phyloP scores from a whole-genome alignment of 495 filamentous ascomycete genomes.

The Neurospora sp. region DNA sequence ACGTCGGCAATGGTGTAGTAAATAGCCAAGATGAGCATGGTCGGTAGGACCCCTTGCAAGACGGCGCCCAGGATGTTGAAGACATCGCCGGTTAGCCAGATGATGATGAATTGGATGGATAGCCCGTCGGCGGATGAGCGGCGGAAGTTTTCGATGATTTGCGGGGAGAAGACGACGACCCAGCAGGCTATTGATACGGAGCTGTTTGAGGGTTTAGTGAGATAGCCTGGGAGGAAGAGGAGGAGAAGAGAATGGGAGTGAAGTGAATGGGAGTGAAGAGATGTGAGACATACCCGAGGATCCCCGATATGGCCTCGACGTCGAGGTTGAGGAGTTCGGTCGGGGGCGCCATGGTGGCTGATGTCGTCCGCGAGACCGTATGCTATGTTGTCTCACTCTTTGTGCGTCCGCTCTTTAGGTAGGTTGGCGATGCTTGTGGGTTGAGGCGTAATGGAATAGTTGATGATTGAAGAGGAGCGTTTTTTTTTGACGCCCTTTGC shows the following conservation, averaged over 20 bases:
- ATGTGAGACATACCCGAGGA: conserved; percentile 57
- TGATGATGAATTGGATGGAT: conserved; percentile 76
- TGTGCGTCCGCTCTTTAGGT: neutral
- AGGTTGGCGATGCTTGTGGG: neutral
- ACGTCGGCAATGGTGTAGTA: conserved; percentile 95
- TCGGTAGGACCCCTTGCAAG: conserved; percentile 87
- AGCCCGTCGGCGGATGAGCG: conserved; percentile 80
- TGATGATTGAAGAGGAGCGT: neutral
- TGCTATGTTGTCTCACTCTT: neutral
- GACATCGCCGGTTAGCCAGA: conserved; percentile 89
- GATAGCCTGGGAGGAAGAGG: neutral
- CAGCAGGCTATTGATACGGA: conserved; percentile 95
- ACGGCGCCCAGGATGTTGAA: conserved; percentile 94
- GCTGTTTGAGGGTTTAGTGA: conserved; percentile 25
- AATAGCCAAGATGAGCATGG: conserved; percentile 88
- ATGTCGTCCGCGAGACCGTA: neutral
- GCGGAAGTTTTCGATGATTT: conserved; percentile 92
- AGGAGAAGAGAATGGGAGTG: neutral
- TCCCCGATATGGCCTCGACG: conserved; percentile 79
- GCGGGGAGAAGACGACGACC: conserved; percentile 95
- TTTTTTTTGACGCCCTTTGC: neutral
- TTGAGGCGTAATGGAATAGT: neutral
- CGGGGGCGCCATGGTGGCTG: conserved; percentile 54
- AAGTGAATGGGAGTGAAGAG: neutral
- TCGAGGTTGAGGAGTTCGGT: conserved; percentile 58